These are phyloP conservation scores for Calonectria fujianensis DNA, from an alignment of 2,329 filamentous ascomycete genomes.

Conservation along the genomic window DNA sequence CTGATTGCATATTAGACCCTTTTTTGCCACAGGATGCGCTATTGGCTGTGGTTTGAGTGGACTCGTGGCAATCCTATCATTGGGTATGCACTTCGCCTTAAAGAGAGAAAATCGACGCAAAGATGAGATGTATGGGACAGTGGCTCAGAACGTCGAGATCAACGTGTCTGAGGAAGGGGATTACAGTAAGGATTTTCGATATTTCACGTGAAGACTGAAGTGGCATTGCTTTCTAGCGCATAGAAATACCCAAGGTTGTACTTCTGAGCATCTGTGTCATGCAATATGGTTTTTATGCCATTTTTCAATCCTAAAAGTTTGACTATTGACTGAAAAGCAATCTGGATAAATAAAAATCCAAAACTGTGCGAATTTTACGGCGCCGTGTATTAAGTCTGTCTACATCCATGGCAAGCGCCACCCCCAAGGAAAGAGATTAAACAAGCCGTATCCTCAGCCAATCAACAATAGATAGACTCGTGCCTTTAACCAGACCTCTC, in stretches of 20 bases:
- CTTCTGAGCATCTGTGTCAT: neutral
- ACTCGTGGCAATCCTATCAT: constrained; percentile 16
- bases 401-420: no score
- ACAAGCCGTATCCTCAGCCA: neutral
- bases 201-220: constrained; percentile 18
- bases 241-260: neutral
- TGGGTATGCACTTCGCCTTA: constrained; percentile 38
- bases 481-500: neutral
- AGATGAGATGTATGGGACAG: constrained; percentile 32
- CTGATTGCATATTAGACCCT: constrained; percentile 24
- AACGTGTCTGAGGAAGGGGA: constrained; percentile 38
- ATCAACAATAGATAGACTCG: neutral
- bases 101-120: constrained; percentile 35
- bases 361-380: no score
- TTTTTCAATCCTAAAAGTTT: neutral
- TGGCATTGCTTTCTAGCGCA: neutral
- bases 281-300: neutral
- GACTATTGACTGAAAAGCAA: neutral
- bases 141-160: neutral
- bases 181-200: constrained; percentile 38
- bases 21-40: constrained; percentile 31
- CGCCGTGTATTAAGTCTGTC: no score
- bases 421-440: neutral
- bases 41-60: constrained; percentile 40
- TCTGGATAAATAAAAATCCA: neutral